Conservation (phyloP, 768 basidiomycete genomes). For the Pleurotus ostreatus region DNA sequence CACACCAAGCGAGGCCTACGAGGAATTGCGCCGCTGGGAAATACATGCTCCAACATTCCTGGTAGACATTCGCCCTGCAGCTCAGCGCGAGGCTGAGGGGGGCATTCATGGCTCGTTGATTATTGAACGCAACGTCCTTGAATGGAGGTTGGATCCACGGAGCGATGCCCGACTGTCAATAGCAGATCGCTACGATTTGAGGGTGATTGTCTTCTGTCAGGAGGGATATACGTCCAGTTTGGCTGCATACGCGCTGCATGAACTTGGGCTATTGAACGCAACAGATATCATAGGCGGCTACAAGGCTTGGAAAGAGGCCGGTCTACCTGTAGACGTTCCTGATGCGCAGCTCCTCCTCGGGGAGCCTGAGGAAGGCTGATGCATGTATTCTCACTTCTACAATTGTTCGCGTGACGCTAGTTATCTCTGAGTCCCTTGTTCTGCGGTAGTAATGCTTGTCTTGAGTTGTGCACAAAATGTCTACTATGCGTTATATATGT, state of each 20-base stretch:
- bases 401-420: too few species aligned
- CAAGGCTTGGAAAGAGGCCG: constrained; percentile 65
- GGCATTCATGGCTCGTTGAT: constrained; percentile 64
- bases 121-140: constrained; percentile 73
- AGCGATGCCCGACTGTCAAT: constrained; percentile 53
- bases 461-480: neutral
- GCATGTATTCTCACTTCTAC: too few species aligned
- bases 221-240: constrained; percentile 72
- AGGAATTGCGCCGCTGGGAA: constrained; percentile 50
- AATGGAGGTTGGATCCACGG: constrained; percentile 79
- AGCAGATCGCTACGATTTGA: constrained; percentile 71
- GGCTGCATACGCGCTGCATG: constrained; percentile 64
- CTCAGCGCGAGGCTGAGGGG: constrained; percentile 54
- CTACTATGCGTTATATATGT: neutral
- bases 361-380: constrained; percentile 7
- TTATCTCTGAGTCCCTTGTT: too few species aligned
- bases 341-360: constrained; percentile 4
- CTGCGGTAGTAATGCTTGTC: too few species aligned
- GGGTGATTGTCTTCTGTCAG: constrained; percentile 72
- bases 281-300: constrained; percentile 79
- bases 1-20: constrained; percentile 54
- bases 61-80: constrained; percentile 72
- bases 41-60: constrained; percentile 63
- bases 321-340: constrained; percentile 50
- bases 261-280: constrained; percentile 67